phyloP scores from a whole-genome alignment of 306 rosid genomes.

The Dryas drummondii region DNA sequence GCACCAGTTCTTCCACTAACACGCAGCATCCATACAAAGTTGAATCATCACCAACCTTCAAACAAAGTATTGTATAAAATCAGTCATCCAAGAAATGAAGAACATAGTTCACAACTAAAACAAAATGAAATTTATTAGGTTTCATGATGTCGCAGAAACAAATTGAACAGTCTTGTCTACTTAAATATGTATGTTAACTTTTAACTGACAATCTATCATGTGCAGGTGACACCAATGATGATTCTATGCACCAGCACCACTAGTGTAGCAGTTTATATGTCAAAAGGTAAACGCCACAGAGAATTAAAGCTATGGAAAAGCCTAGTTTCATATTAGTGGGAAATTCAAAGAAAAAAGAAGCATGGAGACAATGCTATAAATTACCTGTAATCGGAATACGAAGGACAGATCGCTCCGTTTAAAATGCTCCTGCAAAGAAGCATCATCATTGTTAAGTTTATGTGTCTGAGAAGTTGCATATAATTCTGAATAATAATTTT shows the following conservation, averaged over 20 bases:
- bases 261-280: not conserved
- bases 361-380: constrained; percentile 17
- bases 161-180: not conserved
- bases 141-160: not conserved
- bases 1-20: constrained; percentile 90
- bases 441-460: constrained; percentile 21
- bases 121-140: not conserved
- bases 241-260: not conserved
- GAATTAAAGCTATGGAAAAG: not conserved
- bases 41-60: constrained; percentile 92
- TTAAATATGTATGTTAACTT: not conserved
- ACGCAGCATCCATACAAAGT: constrained; percentile 96
- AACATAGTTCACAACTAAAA: not conserved
- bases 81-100: constrained; percentile 4
- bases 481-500: not conserved
- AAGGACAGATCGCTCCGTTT: constrained; percentile 90
- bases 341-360: constrained; percentile 12
- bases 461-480: constrained; percentile 17
- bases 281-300: not conserved
- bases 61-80: constrained; percentile 21
- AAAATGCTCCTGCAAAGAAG: constrained; percentile 68
- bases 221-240: not conserved
- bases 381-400: constrained; percentile 97
- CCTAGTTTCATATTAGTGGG: not conserved
- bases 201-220: not conserved